Evolutionary conservation across 768 basidiomycete species (phyloP).

Genomic region (button mushroom (Agaricus bisporus)): DNA sequence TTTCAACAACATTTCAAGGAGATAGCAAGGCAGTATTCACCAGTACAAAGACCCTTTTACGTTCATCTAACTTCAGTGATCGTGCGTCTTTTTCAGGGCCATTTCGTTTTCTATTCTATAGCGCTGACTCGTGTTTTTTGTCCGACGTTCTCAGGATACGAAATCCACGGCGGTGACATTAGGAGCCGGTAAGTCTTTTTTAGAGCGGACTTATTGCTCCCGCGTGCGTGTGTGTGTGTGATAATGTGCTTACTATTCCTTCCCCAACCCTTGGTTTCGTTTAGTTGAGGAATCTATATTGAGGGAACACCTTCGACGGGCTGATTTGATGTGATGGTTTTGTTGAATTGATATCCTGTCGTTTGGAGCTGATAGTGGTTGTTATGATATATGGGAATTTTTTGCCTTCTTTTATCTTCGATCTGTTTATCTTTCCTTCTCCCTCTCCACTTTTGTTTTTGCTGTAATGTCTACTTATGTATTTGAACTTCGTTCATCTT

Average conservation of each 20-base stretch:
- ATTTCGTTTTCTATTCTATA: not conserved
- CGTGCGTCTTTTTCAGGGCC: conserved; percentile 35
- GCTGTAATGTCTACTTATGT: not conserved
- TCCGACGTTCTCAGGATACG: conserved; percentile 47
- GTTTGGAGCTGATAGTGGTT: not conserved
- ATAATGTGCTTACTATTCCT: not conserved
- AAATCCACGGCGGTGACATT: conserved; percentile 68
- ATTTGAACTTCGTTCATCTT: too few species aligned
- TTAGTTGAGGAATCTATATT: conserved; percentile 70
- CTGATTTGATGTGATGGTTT: conserved; percentile 53
- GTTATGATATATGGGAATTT: not conserved
- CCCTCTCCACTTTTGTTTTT: too few species aligned
- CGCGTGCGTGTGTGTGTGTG: not conserved
- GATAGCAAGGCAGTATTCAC: conserved; percentile 56
- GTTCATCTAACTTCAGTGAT: conserved; percentile 74
- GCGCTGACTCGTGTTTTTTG: not conserved
- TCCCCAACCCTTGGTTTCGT: too few species aligned
- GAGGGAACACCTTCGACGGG: conserved; percentile 60
- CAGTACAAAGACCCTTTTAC: conserved; percentile 60
- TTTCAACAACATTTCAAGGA: conserved; percentile 80
- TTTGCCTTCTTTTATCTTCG: not conserved
- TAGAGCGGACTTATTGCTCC: conserved; percentile 3
- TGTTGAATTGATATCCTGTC: not conserved
- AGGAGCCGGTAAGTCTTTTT: conserved; percentile 47
- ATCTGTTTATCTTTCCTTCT: not conserved